Evolutionary conservation across 2,329 filamentous ascomycete species (phyloP), one percentile per base, ranked within the genome.

Genomic region (Colletotrichum karsti): DNA sequence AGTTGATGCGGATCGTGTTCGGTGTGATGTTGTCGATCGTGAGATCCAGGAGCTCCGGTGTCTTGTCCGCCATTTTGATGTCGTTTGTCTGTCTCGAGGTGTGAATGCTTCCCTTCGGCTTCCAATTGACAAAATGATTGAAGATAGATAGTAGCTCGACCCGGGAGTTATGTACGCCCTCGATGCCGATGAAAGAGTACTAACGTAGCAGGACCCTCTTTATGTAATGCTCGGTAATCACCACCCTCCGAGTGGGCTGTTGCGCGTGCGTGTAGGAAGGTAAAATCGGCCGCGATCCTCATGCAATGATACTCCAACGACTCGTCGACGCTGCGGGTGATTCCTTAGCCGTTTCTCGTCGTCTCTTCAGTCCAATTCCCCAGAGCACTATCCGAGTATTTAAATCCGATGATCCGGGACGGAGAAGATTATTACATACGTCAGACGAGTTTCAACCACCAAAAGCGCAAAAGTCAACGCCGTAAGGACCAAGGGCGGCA

Each of bases 21-120:
- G 90, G 85, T 46, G 92, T 93, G 75, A 93, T 93, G 79, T 93
- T 93, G 72, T 92, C 90, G 64, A 89, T 89, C 1, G 89, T 93
- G 20, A 93, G 83, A 77, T 93, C 87, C 76, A 90, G 90, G 78
- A 91, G 81, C 5, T 82, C 81, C 58, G 86, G 86, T n/a, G 22
- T 53, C 18, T 56, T 69, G 54, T 24, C 26, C 10, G 55, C 63
- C 66, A 69, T 69, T 10, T 35, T 67, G 41, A 10, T 26, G 37
- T 30, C 4, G 4, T 10, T 10, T 50, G 15, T 8, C 44, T 22
- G 46, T 9, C 15, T 2, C 26, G n/a, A 30, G 20, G 24, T 56
- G 53, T 9, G 26, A 12, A 9, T 5, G 12, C n/a, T n/a, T 26
- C 18, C 5, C 33, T 7, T 5, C 18, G 5, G 18, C 18, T 41